These are phyloP conservation scores for baker's yeast (Saccharomyces cerevisiae) DNA, from an alignment of 805 yeast species.

Conservation along the genomic window DNA sequence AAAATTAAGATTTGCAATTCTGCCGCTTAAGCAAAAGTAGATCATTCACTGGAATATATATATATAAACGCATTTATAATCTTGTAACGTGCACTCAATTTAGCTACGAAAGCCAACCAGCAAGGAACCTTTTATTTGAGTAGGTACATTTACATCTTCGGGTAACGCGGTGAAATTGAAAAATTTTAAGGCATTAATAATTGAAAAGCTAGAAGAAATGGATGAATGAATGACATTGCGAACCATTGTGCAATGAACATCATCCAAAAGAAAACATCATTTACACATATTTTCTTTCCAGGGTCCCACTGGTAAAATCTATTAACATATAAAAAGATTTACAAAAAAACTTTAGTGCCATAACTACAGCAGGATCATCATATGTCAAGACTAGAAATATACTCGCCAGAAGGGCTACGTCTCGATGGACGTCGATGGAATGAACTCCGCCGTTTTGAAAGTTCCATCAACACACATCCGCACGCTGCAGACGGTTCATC, in stretches of 20 bases:
- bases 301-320: neutral
- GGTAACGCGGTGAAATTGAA: neutral
- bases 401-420: conserved; percentile 91
- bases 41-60: neutral
- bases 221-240: neutral
- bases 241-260: neutral
- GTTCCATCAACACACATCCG: conserved; percentile 82
- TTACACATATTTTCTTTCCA: neutral
- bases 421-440: conserved; percentile 93
- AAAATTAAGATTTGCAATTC: too few species aligned
- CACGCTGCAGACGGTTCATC: conserved; percentile 87
- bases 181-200: neutral
- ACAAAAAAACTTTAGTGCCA: neutral
- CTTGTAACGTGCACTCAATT: neutral
- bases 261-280: neutral
- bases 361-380: neutral
- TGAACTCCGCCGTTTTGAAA: conserved; percentile 74
- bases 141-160: neutral
- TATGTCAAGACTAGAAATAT: conserved; percentile 70
- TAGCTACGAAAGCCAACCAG: neutral
- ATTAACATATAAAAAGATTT: neutral
- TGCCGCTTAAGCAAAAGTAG: neutral
- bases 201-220: neutral
- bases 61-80: neutral
- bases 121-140: neutral